These are phyloP conservation scores for Dalbergia cultrata DNA, from an alignment of 306 rosid species.

Conservation along the genomic window DNA sequence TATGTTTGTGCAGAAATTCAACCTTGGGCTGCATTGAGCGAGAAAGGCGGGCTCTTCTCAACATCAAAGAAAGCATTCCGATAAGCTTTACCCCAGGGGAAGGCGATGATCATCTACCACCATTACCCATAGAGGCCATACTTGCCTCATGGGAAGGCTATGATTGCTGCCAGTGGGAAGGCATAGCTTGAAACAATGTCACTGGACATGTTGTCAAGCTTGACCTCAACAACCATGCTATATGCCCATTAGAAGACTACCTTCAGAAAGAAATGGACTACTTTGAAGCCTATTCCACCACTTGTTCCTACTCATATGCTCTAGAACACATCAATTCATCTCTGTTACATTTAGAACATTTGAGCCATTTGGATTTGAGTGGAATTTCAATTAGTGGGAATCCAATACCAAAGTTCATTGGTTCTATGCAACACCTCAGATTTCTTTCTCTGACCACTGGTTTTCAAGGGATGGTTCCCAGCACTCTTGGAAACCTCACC, in stretches of 20 bases:
- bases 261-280: too few relatives aligned
- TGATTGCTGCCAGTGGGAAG: slow-evolving; percentile 23
- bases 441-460: background rate
- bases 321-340: background rate
- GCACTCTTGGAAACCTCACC: slow-evolving; percentile 15
- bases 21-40: background rate
- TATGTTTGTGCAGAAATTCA: background rate
- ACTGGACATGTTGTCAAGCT: slow-evolving; percentile 18
- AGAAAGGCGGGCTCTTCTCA: slow-evolving; percentile 1
- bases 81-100: too few relatives aligned
- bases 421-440: background rate
- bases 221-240: background rate
- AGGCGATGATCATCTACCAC: too few relatives aligned
- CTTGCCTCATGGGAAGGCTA: slow-evolving; percentile 5
- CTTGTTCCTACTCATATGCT: background rate
- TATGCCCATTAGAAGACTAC: background rate
- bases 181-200: background rate
- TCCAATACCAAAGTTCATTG: background rate
- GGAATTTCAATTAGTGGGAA: background rate
- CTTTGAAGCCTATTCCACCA: background rate
- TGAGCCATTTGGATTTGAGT: slow-evolving; percentile 13
- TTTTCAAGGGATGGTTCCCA: background rate
- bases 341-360: background rate
- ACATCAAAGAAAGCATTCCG: background rate
- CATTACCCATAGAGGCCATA: background rate